Base-by-base conservation (phyloP, 2,329 filamentous ascomycete genomes). In the Cladophialophora carrionii region DNA sequence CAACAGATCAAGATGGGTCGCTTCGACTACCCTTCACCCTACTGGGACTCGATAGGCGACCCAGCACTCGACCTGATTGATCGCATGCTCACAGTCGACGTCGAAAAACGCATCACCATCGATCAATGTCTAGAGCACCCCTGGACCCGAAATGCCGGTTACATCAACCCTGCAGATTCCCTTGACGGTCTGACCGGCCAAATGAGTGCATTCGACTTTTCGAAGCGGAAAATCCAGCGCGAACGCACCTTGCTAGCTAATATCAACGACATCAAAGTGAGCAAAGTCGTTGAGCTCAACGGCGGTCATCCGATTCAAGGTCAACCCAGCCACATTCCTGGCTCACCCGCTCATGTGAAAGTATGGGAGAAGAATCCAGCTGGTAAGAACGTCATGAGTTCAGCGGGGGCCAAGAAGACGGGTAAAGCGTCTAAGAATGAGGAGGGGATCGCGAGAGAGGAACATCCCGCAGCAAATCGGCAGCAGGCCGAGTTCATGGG, bases 11-110 rank as follows among this genome's bases (percentile, higher is more conserved):
- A 90, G 76, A 85, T 86, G 76, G 95, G 91, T 17, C 85, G 88
- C 22, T 99, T 96, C 74, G 91, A 97, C 77, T 99, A 97, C 74
- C 94, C 95, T 0, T 96, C 92, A 1, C 95, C 95, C 0, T 98
- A 98, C 78, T 99, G 92, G 92, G 92, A 96, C 76, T 86, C 87
- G 2, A 88, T 96, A 32, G 89, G 90, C 73, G 93, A 98, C 70
- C 85, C 90, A 61, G 95, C 94, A 7, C 82, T 99, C 60, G 92
- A 98, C 71, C 83, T 99, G 37, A 98, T 99, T 71, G 95, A 99
- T 76, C 85, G 85, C 49, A 99, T 99, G 95, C 85, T 99, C 57
- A 90, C 91, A 2, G 92, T 97, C 37, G 88, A 97, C 69, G 88
- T 92, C 2, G 87, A 91, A 31, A 86, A 89, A 76, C 88, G 95